phyloP scores from a whole-genome alignment of 208 protist genomes.

The Wallacemonas sp. region DNA sequence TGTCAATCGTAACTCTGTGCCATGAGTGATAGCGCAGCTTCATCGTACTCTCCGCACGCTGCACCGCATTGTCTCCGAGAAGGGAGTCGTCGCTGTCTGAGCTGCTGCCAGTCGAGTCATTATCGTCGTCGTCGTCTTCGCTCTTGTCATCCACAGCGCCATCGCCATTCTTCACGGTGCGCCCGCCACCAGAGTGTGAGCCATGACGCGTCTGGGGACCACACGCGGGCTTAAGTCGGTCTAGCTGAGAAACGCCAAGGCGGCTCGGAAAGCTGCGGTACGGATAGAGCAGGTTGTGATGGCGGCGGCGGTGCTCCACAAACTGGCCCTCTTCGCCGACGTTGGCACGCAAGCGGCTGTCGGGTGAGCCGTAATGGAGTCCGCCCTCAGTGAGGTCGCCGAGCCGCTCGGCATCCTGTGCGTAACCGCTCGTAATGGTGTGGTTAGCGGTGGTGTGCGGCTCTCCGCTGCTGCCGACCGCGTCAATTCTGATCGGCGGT shows the following conservation, averaged over 20 bases:
- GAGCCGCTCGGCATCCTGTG: too few relatives aligned
- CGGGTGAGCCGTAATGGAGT: too few relatives aligned
- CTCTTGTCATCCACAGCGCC: neutral
- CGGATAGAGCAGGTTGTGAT: constrained; percentile 15
- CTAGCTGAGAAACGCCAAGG: neutral
- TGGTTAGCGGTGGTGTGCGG: too few relatives aligned
- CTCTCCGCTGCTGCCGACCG: too few relatives aligned
- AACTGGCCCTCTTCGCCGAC: neutral
- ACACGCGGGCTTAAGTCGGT: too few relatives aligned
- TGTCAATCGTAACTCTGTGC: constrained; percentile 19
- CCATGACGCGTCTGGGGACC: too few relatives aligned
- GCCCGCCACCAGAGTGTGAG: neutral
- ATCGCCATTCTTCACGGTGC: neutral
- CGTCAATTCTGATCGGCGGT: neutral
- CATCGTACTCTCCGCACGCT: constrained; percentile 6
- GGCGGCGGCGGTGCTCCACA: neutral
- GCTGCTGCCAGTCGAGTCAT: neutral
- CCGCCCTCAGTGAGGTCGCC: too few relatives aligned
- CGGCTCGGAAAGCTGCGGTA: constrained; percentile 1
- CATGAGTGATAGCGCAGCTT: constrained; percentile 17
- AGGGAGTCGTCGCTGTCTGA: neutral
- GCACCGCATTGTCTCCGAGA: neutral
- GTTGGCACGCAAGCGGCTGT: too few relatives aligned
- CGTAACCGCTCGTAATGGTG: too few relatives aligned
- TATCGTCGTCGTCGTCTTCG: constrained; percentile 2